phyloP scores from a whole-genome alignment of 2,329 filamentous ascomycete genomes.

The Polychaeton citri region DNA sequence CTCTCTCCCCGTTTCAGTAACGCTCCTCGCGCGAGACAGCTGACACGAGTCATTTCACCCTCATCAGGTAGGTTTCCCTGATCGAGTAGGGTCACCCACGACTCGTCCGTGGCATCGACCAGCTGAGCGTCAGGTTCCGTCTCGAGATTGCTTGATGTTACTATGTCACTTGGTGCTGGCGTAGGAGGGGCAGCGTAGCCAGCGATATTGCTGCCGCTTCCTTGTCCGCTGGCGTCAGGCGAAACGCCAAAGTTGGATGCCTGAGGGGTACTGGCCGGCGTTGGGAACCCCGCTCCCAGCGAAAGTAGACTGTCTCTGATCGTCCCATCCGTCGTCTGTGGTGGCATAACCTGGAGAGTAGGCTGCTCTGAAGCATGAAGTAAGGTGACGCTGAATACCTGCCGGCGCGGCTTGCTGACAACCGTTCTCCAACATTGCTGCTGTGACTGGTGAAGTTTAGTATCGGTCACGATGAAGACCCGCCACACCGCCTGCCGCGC shows the following conservation, averaged over 20 bases:
- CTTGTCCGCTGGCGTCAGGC: constrained; percentile 13
- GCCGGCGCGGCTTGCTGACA: constrained; percentile 23
- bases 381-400: constrained; percentile 19
- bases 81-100: constrained; percentile 57
- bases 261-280: constrained; percentile 53
- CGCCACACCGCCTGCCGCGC: constrained; percentile 63
- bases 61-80: neutral
- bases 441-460: constrained; percentile 6
- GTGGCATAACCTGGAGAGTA: constrained; percentile 10
- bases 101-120: constrained; percentile 59
- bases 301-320: constrained; percentile 6
- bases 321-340: constrained; percentile 2
- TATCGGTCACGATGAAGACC: constrained; percentile 47
- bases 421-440: constrained; percentile 13
- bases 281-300: constrained; percentile 29
- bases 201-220: constrained; percentile 4
- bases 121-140: constrained; percentile 53
- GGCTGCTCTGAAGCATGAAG: constrained; percentile 8
- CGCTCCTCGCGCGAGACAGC: constrained; percentile 28
- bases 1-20: constrained; percentile 27
- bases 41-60: constrained; percentile 9
- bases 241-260: constrained; percentile 14
- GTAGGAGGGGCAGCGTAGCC: constrained; percentile 24
- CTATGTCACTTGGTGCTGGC: constrained; percentile 33
- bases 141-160: constrained; percentile 28